These are phyloP conservation scores for Colletotrichum destructivum DNA, from an alignment of 2,329 filamentous ascomycete genomes.

Conservation along the genomic window DNA sequence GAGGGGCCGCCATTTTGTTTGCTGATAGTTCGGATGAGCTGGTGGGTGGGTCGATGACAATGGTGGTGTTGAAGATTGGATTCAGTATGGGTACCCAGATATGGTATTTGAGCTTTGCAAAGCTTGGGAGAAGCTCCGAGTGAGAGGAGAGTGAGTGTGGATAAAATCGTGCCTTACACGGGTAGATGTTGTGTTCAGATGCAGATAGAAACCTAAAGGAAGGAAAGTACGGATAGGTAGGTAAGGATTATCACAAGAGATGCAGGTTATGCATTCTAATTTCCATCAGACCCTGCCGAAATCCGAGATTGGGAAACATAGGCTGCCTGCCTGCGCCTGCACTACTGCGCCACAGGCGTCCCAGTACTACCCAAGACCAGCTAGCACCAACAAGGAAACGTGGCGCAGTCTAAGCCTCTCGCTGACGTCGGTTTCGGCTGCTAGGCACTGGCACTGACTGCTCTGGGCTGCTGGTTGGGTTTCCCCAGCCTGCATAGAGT, in stretches of 20 bases:
- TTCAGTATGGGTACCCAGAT: too few relatives aligned
- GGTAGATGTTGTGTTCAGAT: background rate
- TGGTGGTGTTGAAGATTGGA: background rate
- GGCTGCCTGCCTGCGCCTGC: slow-evolving; percentile 7
- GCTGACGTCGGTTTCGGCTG: slow-evolving; percentile 46
- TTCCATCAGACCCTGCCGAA: too few relatives aligned
- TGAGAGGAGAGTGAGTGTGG: too few relatives aligned
- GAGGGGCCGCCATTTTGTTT: slow-evolving; percentile 51
- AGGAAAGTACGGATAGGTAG: too few relatives aligned
- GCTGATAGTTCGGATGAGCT: background rate
- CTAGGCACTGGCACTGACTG: background rate
- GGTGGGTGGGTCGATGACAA: background rate
- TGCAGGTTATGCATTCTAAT: too few relatives aligned
- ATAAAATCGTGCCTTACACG: too few relatives aligned
- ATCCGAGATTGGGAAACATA: background rate
- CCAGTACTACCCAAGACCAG: slow-evolving; percentile 8
- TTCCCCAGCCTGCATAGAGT: slow-evolving; percentile 33
- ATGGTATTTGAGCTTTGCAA: background rate
- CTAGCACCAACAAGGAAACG: slow-evolving; percentile 5
- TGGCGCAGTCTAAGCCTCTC: slow-evolving; percentile 34
- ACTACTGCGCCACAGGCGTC: slow-evolving; percentile 30
- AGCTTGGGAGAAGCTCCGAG: background rate
- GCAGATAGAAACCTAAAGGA: too few relatives aligned
- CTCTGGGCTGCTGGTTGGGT: slow-evolving; percentile 20
- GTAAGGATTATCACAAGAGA: too few relatives aligned